phyloP scores from a whole-genome alignment of 2,329 filamentous ascomycete species.

The Didymella lethalis region DNA sequence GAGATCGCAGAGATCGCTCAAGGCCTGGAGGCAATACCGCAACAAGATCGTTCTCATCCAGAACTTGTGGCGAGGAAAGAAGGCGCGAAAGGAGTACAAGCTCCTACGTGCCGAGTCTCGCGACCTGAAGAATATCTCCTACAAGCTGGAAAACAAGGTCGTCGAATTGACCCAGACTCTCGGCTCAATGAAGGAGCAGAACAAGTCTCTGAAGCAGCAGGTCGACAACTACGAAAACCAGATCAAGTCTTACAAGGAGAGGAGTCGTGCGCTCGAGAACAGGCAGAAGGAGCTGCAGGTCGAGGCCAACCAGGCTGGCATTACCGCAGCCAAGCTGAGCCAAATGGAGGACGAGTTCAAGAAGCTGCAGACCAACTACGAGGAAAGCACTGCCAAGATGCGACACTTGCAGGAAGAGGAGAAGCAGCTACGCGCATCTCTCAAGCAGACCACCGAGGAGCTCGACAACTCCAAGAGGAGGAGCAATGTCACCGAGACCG shows the following conservation, averaged over 20 bases:
- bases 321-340: constrained; percentile 86
- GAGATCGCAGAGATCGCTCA: constrained; percentile 80
- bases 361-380: constrained; percentile 85
- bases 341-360: constrained; percentile 96
- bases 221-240: constrained; percentile 96
- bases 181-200: constrained; percentile 91
- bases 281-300: constrained; percentile 93
- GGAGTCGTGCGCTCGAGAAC: constrained; percentile 87
- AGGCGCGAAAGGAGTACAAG: constrained; percentile 86
- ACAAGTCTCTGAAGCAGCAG: constrained; percentile 86
- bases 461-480: constrained; percentile 79
- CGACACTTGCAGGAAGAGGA: constrained; percentile 96
- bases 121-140: constrained; percentile 98
- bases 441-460: constrained; percentile 80
- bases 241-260: constrained; percentile 93
- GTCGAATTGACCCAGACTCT: constrained; percentile 95
- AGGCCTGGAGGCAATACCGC: constrained; percentile 85
- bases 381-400: constrained; percentile 88
- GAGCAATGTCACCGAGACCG: constrained; percentile 78
- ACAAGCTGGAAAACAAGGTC: constrained; percentile 99
- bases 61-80: constrained; percentile 88
- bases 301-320: constrained; percentile 97
- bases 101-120: constrained; percentile 90
- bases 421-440: constrained; percentile 80
- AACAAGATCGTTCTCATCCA: constrained; percentile 89